Base-by-base conservation (phyloP, 116 monocot genomes). In the Dioscorea cayenensis region DNA sequence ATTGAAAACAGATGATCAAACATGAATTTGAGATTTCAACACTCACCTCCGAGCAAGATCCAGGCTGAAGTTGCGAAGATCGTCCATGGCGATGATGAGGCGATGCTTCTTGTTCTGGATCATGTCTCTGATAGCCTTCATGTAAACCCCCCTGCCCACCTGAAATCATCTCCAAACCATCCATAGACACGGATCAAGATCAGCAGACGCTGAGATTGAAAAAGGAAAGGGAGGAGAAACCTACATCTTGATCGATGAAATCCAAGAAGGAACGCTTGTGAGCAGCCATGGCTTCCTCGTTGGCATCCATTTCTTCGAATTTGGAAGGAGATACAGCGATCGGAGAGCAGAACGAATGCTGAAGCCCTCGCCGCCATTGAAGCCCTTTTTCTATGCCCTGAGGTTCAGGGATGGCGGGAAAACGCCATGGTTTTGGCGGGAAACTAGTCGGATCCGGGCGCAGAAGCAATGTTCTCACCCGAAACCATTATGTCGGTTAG, bases 241-340 rank as follows among this genome's bases (percentile, higher is more conserved):
- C 77, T 55, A 97, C 96, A 51, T 92, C 92, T 77, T 90, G 86
- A 29, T 97, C 90, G 28, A 97, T 71, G 80, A 92, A 92, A 51
- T 92, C 88, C 22, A 97, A 58, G 77, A 97, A 92, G 21, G 84
- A 75, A 7, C 96, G 84, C 86, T 86, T 92, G 86, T 97, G 79
- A 59, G 86, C 82, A 3, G 86, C 92, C 74, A 92, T 73, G 49
- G 81, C 71, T 13, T 92, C 96, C 78, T 97, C 96, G 81, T 90
- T 97, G 83, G 88, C 67, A 36, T 97, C 92, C 95, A 96, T 96
- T 64, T 63, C 75, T 60, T 43, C 69, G 21, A 65, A 16, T 10
- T 14, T 18, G 51, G 25, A 14, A 52, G 51, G 50, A 52, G 69
- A 55, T 49, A 35, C 58, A 70, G 70, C 27, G 17, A 69, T 16